Base-by-base conservation (phyloP, 139 green algal genomes). In the Deuterostichococcus epilithicus region DNA sequence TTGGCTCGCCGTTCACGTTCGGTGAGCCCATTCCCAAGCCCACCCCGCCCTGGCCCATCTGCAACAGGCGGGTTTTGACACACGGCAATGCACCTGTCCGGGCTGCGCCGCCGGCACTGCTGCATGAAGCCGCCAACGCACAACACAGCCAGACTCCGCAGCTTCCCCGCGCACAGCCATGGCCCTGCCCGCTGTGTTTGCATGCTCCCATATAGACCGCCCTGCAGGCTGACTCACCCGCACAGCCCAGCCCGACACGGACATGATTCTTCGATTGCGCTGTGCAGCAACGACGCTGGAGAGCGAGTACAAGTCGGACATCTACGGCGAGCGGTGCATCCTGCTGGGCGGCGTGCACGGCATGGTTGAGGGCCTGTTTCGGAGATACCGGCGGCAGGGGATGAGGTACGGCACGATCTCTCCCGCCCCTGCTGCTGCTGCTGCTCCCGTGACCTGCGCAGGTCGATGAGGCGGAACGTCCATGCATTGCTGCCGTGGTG, bases 291-390 rank as follows among this genome's bases (percentile, higher is more conserved):
- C 96, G 68, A 99, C 96, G 15, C 89, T 99, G 76, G 96, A 99
- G 88, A 92, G 83, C 60, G 96, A 99, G 90, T 99, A 99, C 93
- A 94, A 97, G 89, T 92, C 82, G 22, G 96, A 99, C 89, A 99
- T 99, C 87, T 99, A 98, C 79, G 96, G 96, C 80, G 96, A 99
- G 92, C 91, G 96, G 79, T 96, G 89, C 85, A 95, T 97, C 79
- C 87, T 99, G 78, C 92, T 99, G 85, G 96, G 96, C 36, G 96
- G 88, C 37, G 96, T 99, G 79, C 96, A 99, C 85, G 96, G 96
- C 82, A 94, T 99, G 80, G 94, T 98, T 72, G 96, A 99, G 89
- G 91, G 89, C 10, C 92, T 99, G 18, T 99, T 97, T 91, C 80
- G 92, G 47, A 83, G 95, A 74, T 99, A 96, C 88, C 92, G 85